A percentile compares a stretch with the other conserved stretches of the same genome.
These are phyloP conservation scores for Cladosporium halotolerans DNA, from an alignment of 2,329 filamentous ascomycete genomes.

Conservation along the genomic window DNA sequence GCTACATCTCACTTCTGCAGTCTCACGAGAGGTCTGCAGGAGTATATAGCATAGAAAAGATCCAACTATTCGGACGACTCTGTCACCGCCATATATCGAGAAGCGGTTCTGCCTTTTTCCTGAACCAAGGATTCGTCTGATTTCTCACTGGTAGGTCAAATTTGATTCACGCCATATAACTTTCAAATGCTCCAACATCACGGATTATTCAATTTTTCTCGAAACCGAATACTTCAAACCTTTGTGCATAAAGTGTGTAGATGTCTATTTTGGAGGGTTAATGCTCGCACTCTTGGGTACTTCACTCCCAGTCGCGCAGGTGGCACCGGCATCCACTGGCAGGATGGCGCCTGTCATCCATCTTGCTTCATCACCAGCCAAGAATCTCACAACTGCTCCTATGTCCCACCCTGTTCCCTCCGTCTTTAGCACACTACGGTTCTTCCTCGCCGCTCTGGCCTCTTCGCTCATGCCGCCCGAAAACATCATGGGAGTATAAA, in stretches of 20 bases:
- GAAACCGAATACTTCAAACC: no score
- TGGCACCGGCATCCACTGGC: constrained; percentile 44
- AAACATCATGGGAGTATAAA: constrained; percentile 36
- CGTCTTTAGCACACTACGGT: constrained; percentile 46
- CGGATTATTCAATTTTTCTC: no score
- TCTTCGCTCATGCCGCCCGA: constrained; percentile 45
- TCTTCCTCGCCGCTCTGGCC: constrained; percentile 43
- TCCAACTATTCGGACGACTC: no score
- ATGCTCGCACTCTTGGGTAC: constrained; percentile 24
- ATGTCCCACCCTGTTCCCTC: constrained; percentile 52
- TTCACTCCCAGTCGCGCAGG: constrained; percentile 38
- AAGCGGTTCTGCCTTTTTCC: no score
- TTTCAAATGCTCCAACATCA: no score
- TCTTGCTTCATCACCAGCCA: constrained; percentile 47
- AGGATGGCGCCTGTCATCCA: constrained; percentile 47
- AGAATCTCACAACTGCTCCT: constrained; percentile 45
- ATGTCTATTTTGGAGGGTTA: constrained; percentile 3
- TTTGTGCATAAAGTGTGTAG: no score
- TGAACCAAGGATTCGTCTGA: no score
- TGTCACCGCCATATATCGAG: no score
- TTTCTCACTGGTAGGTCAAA: no score
- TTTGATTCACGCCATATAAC: no score
- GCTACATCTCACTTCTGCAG: constrained; percentile 43
- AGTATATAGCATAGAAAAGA: no score
- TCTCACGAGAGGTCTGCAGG: not conserved